These are phyloP conservation scores for Tylopilus felleus DNA, from an alignment of 768 basidiomycete genomes.

Conservation along the genomic window DNA sequence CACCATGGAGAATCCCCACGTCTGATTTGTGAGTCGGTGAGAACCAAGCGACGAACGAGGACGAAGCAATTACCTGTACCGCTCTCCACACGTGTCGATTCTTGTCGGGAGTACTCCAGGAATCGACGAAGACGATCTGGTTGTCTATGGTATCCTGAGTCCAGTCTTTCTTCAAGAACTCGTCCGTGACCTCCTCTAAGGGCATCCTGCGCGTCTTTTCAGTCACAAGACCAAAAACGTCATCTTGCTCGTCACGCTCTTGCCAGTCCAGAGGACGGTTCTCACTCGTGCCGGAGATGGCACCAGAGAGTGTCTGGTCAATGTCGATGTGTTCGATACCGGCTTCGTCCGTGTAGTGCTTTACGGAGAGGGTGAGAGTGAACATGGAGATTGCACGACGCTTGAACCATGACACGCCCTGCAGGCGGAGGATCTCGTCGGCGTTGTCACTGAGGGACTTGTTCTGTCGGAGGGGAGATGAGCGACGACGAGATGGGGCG, in stretches of 20 bases:
- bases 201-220: conserved; percentile 52
- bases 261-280: conserved; percentile 55
- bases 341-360: conserved; percentile 59
- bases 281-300: conserved; percentile 57
- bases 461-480: conserved; percentile 44
- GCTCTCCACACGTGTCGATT: conserved; percentile 58
- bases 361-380: conserved; percentile 57
- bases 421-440: conserved; percentile 63
- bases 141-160: conserved; percentile 37
- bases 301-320: conserved; percentile 61
- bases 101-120: conserved; percentile 61
- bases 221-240: conserved; percentile 58
- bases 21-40: conserved; percentile 22
- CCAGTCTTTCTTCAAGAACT: conserved; percentile 42
- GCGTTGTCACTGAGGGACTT: conserved; percentile 59
- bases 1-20: conserved; percentile 64
- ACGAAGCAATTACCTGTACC: conserved; percentile 47
- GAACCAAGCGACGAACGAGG: neutral
- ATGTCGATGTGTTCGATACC: conserved; percentile 66
- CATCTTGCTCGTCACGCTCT: conserved; percentile 51
- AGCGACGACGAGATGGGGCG: neutral
- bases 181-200: conserved; percentile 44
- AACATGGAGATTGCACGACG: conserved; percentile 58
- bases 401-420: conserved; percentile 72
- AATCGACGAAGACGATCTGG: conserved; percentile 34